These are phyloP conservation scores for Quercus agrifolia DNA, from an alignment of 306 rosid species.

Conservation along the genomic window DNA sequence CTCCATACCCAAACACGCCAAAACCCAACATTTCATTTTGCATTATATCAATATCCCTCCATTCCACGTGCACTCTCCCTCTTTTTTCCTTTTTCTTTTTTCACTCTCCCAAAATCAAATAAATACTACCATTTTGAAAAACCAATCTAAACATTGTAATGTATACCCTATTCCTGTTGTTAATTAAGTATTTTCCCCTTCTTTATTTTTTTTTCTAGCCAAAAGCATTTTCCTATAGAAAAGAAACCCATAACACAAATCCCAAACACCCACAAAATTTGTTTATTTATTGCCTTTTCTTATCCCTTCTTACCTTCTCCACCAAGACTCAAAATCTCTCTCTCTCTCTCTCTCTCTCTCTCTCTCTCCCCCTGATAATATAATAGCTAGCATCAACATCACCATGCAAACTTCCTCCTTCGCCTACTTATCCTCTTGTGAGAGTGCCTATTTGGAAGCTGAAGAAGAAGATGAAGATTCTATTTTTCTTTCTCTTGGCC, in stretches of 20 bases:
- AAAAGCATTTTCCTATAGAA: not conserved
- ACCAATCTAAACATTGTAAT: not conserved
- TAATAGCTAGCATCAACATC: slow-evolving; percentile 20
- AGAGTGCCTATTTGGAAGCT: slow-evolving; percentile 24
- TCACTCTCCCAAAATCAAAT: not conserved
- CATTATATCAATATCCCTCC: slow-evolving; percentile 13
- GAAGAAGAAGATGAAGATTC: slow-evolving; percentile 56
- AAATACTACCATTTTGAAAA: not conserved
- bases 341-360: not conserved
- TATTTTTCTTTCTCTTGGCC: slow-evolving; percentile 74
- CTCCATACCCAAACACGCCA: slow-evolving; percentile 52
- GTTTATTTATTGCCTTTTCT: slow-evolving; percentile 41
- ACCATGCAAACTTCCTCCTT: slow-evolving; percentile 56
- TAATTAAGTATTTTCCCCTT: too few relatives aligned
- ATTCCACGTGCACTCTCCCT: slow-evolving; percentile 17
- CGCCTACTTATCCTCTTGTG: slow-evolving; percentile 36
- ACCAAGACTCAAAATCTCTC: slow-evolving; percentile 23
- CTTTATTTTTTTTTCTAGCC: too few relatives aligned
- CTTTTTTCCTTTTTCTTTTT: not conserved
- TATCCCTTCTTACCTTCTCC: slow-evolving; percentile 37
- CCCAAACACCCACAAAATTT: slow-evolving; percentile 17
- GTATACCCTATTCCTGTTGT: too few relatives aligned
- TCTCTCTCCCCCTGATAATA: slow-evolving; percentile 7
- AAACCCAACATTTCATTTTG: slow-evolving; percentile 10
- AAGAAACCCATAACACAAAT: not conserved